Percentiles rank a stretch among this genome's conserved stretches.
These are phyloP conservation scores for Colletotrichum tanaceti DNA, from an alignment of 2,329 filamentous ascomycete species.

Conservation along the genomic window DNA sequence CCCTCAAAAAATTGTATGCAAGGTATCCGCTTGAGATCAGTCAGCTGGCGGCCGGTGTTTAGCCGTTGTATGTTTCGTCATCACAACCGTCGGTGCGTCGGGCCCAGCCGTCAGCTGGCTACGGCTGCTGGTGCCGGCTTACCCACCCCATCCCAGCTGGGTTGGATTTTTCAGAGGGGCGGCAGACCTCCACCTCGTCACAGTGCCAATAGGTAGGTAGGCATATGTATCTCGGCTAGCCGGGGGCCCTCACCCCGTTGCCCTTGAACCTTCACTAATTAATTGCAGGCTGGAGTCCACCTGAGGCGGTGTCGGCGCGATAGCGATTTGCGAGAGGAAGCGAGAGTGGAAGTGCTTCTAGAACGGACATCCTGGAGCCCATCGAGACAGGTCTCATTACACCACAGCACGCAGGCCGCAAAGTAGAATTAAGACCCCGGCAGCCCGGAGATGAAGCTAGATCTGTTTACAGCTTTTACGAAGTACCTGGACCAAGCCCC, in stretches of 20 bases:
- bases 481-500: constrained; percentile 20
- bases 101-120: not conserved
- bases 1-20: constrained; percentile 38
- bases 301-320: constrained; percentile 34
- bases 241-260: not conserved
- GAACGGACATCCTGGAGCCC: constrained; percentile 25
- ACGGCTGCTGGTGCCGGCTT: not conserved
- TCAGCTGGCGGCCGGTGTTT: constrained; percentile 17
- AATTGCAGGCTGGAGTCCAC: constrained; percentile 27
- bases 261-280: constrained; percentile 32
- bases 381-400: constrained; percentile 32
- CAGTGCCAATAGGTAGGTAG: constrained; percentile 18
- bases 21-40: constrained; percentile 6
- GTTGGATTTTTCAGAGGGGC: constrained; percentile 28
- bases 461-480: constrained; percentile 2
- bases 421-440: constrained; percentile 18
- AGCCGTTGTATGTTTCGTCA: constrained; percentile 14
- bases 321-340: constrained; percentile 23
- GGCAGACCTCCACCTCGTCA: constrained; percentile 14
- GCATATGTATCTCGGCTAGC: too few species aligned
- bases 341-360: constrained; percentile 36
- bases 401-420: constrained; percentile 10
- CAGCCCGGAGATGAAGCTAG: constrained; percentile 36
- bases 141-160: not conserved
- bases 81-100: not conserved